Percentiles rank a stretch among this genome's conserved stretches.
phyloP scores from a whole-genome alignment of 345 rosid species.

The Zanthoxylum bungeanum region DNA sequence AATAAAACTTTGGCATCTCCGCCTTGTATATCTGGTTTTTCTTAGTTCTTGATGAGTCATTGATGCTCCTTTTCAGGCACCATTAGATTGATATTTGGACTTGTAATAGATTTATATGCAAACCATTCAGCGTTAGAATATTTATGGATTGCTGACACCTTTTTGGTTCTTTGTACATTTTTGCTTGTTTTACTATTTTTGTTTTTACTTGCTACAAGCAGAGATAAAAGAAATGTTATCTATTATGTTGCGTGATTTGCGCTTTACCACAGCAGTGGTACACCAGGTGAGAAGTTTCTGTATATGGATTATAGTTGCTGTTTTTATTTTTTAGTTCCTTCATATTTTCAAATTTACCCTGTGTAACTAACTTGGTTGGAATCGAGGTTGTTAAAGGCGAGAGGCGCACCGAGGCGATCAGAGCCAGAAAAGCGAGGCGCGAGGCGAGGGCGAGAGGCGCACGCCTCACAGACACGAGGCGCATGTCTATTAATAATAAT shows the following conservation, averaged over 20 bases:
- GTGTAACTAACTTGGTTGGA: background rate
- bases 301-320: background rate
- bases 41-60: too few relatives aligned
- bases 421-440: too few relatives aligned
- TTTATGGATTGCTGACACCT: background rate
- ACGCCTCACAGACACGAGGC: too few relatives aligned
- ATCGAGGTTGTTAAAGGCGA: too few relatives aligned
- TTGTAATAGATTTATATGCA: background rate
- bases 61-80: too few relatives aligned
- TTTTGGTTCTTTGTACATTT: background rate
- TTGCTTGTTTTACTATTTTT: background rate
- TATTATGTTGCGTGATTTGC: slow-evolving; percentile 66
- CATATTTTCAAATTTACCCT: background rate
- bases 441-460: too few relatives aligned
- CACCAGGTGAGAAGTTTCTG: slow-evolving; percentile 60
- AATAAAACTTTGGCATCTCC: too few relatives aligned
- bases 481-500: too few relatives aligned
- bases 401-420: too few relatives aligned
- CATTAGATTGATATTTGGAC: background rate
- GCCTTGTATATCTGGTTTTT: too few relatives aligned
- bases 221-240: slow-evolving; percentile 87
- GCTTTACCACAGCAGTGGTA: slow-evolving; percentile 79
- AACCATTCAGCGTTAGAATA: background rate
- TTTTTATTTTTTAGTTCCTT: slow-evolving; percentile 2
- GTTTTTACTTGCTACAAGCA: slow-evolving; percentile 33